Evolutionary conservation across 371 early-diverging fungal genomes (phyloP), one percentile per base, ranked within the genome.

Genomic region (Thermomucor indicae-seudaticae): DNA sequence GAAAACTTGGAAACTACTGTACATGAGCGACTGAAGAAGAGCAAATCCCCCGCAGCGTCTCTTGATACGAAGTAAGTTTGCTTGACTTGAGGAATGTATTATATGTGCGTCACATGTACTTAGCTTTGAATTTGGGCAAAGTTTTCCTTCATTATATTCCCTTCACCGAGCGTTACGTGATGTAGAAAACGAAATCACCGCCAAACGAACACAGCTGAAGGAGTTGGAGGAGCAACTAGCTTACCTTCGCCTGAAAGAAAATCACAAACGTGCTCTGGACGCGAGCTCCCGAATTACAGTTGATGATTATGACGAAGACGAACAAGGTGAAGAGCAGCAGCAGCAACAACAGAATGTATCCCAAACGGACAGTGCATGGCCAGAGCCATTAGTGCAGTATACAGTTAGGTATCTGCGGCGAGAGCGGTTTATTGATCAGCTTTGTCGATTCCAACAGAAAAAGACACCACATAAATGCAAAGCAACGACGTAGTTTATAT

Each of bases 121-220:
- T 19, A 28, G 24, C 14, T 5, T 30, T 53, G 20, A 10, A 11
- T 23, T 32, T 44, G 27, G 17, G 4, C 1, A 14, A 43, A 58
- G 59, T 16, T 28, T 30, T 38, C 55, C 58, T 19, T 57, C 62
- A 4, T 50, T 62, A 16, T 70, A 70, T 22, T 37, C 62, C 5
- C 38, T 67, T 8, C 58, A 67, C 46, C 52, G 58, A 5, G 49
- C 54, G 6, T 45, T 71, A 3, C 53, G 60, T 34, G 72, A 71
- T 45, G 43, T 71, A 11, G 65, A 67, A 41, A 47, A 32, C 25
- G 62, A 58, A 7, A 22, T 71, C 7, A 29, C 12, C 12, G 25
- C 12, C 11, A 71, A 60, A 31, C 29, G 48, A 11, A 49, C 45
- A 0, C 43, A 53, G 10, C 3, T 71, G 4, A 20, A 49, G 7